phyloP scores from a whole-genome alignment of 345 rosid species.

The Citropsis articulata region DNA sequence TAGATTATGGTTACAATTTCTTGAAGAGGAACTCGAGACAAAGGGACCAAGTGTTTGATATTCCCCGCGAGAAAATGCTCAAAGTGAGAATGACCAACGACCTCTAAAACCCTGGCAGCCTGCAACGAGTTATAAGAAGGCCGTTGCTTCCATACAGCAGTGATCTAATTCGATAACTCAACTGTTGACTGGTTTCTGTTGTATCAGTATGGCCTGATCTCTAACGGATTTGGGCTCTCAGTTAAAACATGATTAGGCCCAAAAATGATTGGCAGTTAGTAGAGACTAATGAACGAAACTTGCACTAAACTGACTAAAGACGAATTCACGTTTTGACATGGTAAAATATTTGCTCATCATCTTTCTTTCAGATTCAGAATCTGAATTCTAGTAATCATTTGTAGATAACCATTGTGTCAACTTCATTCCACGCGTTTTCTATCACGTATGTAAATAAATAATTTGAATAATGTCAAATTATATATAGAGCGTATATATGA shows the following conservation, averaged over 20 bases:
- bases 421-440: background rate
- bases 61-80: constrained; percentile 47
- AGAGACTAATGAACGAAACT: too few relatives aligned
- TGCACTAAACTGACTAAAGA: background rate
- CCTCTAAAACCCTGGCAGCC: constrained; percentile 4
- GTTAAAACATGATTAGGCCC: background rate
- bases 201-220: too few relatives aligned
- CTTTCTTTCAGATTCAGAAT: too few relatives aligned
- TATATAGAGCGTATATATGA: too few relatives aligned
- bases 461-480: too few relatives aligned
- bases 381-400: background rate
- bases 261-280: too few relatives aligned
- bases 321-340: background rate
- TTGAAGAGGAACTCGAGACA: constrained; percentile 40
- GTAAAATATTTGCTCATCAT: background rate
- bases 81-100: constrained; percentile 56
- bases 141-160: too few relatives aligned
- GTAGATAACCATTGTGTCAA: background rate
- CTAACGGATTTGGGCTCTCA: too few relatives aligned
- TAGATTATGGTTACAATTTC: constrained; percentile 43
- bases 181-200: too few relatives aligned
- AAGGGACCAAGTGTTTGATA: constrained; percentile 32
- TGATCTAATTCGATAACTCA: too few relatives aligned
- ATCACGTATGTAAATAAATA: too few relatives aligned
- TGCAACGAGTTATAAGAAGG: too few relatives aligned